Evolutionary conservation across 352 stramenopile genomes (phyloP).

Genomic region (Phytopythium mirpurense): DNA sequence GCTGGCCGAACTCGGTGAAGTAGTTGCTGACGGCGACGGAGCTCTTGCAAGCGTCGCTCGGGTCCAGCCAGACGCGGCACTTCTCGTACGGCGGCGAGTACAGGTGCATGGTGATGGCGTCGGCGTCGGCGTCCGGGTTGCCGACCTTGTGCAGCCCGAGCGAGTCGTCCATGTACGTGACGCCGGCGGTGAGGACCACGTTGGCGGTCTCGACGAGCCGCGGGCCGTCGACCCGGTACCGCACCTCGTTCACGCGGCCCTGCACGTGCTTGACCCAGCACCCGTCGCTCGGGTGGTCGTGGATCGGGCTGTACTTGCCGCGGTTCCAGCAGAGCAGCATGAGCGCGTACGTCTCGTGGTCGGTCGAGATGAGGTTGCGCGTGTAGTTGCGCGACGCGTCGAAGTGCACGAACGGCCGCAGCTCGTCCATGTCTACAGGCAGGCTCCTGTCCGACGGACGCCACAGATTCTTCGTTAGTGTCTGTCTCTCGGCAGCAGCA

Average conservation of each 20-base stretch:
- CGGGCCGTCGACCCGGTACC: conserved; percentile 53
- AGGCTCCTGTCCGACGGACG: conserved; percentile 31
- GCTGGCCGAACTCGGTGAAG: conserved; percentile 76
- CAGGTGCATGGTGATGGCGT: conserved; percentile 91
- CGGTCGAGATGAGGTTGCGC: conserved; percentile 92
- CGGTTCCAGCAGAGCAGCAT: conserved; percentile 94
- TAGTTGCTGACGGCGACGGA: conserved; percentile 75
- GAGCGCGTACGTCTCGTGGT: conserved; percentile 91
- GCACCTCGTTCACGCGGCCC: conserved; percentile 85
- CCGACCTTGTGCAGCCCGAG: conserved; percentile 91
- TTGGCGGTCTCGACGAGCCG: conserved; percentile 60
- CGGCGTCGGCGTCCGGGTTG: conserved; percentile 53
- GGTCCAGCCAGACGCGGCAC: conserved; percentile 87
- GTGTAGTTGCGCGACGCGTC: conserved; percentile 89
- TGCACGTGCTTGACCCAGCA: conserved; percentile 90
- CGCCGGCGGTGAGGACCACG: conserved; percentile 51
- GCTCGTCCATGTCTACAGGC: conserved; percentile 44
- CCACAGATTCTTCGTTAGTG: background rate
- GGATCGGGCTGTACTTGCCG: conserved; percentile 86
- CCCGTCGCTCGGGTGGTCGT: conserved; percentile 91
- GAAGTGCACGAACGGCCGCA: conserved; percentile 77
- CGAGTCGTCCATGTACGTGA: conserved; percentile 89
- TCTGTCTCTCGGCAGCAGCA: too few relatives aligned
- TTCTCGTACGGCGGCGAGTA: conserved; percentile 91
- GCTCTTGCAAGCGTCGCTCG: conserved; percentile 42